A percentile compares a stretch with the other conserved stretches of the same genome.
Evolutionary conservation across 2,329 filamentous ascomycete species (phyloP).

Genomic region (Plectosphaerella sp.): DNA sequence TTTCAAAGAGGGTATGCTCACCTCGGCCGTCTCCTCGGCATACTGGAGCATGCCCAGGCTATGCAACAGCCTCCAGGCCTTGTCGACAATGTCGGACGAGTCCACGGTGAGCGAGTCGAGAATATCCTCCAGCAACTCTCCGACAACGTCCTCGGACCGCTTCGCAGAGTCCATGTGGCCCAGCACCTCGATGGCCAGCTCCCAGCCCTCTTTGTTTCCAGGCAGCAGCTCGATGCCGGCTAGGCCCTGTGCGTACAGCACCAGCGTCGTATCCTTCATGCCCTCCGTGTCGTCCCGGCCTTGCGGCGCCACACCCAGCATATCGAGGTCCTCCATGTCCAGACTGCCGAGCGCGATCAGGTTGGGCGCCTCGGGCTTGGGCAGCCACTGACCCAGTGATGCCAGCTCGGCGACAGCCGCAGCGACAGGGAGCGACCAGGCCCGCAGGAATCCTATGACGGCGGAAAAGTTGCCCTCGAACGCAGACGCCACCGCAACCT

Average conservation of each 20-base stretch:
- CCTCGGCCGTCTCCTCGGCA: constrained; percentile 78
- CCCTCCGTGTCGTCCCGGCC: constrained; percentile 58
- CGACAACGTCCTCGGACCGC: constrained; percentile 69
- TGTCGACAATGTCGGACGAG: constrained; percentile 70
- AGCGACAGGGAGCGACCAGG: constrained; percentile 77
- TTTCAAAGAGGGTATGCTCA: constrained; percentile 26
- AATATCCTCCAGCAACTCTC: constrained; percentile 63
- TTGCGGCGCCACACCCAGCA: constrained; percentile 63
- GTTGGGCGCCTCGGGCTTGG: constrained; percentile 48
- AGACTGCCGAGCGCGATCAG: constrained; percentile 60
- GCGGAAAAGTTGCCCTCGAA: constrained; percentile 80
- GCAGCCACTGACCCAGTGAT: constrained; percentile 78
- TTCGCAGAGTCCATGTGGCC: constrained; percentile 73
- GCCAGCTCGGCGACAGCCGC: constrained; percentile 79
- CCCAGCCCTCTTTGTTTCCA: constrained; percentile 70
- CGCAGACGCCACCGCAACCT: constrained; percentile 76
- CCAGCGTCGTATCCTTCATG: constrained; percentile 74
- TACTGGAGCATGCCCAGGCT: constrained; percentile 74
- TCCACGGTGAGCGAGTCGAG: constrained; percentile 60
- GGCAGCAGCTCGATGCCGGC: constrained; percentile 50
- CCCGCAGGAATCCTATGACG: constrained; percentile 67
- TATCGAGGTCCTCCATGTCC: constrained; percentile 79
- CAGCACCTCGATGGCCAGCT: constrained; percentile 78
- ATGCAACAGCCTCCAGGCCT: constrained; percentile 73
- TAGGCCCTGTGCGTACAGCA: constrained; percentile 68